These are phyloP conservation scores for Starmera caribaea DNA, from an alignment of 805 yeast genomes.

Conservation along the genomic window DNA sequence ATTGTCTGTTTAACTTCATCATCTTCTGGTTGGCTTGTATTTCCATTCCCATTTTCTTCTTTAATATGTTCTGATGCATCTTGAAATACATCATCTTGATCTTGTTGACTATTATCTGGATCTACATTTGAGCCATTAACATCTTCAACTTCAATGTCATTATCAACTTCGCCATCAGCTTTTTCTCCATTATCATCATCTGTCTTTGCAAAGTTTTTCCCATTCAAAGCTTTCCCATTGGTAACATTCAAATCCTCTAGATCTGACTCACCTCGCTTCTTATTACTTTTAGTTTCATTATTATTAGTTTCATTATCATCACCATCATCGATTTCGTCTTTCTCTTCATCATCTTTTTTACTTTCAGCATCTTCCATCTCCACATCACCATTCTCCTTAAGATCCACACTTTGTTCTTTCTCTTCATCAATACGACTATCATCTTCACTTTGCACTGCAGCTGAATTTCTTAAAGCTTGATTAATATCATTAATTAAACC, in stretches of 20 bases:
- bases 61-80: conserved; percentile 9
- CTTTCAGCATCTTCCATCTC: not conserved
- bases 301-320: not conserved
- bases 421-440: not conserved
- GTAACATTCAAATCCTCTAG: no score
- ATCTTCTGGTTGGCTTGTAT: conserved; percentile 12
- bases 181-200: not conserved
- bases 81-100: conserved; percentile 1
- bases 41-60: conserved; percentile 2
- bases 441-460: conserved; percentile 9
- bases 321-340: conserved; percentile 1
- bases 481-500: conserved; percentile 8
- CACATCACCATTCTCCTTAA: not conserved
- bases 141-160: conserved; percentile 1
- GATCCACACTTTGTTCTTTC: not conserved
- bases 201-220: not conserved
- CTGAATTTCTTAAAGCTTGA: conserved; percentile 6
- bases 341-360: conserved; percentile 1
- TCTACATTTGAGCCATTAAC: not conserved
- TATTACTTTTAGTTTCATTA: no score
- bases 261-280: not conserved
- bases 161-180: not conserved
- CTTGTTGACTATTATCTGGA: not conserved
- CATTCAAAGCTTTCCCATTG: not conserved
- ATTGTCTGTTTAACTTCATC: conserved; percentile 1